A percentile compares a stretch with the other conserved stretches of the same genome.
Evolutionary conservation across 805 yeast genomes (phyloP).

Genomic region (Metschnikowia peoriensis): DNA sequence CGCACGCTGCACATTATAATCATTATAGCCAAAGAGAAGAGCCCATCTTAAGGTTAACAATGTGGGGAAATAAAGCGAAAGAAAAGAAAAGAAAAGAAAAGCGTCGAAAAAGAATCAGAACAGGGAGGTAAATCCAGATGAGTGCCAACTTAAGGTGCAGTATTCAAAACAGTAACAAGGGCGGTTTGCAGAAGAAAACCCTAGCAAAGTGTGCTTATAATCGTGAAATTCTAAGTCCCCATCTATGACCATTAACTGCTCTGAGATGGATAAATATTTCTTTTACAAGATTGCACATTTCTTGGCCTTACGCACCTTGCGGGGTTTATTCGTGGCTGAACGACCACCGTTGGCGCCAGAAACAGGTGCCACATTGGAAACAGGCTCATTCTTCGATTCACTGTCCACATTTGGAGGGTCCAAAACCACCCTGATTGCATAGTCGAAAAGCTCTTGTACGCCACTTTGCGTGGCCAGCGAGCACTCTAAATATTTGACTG

Average conservation of each 20-base stretch:
- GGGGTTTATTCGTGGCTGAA: slow-evolving; percentile 18
- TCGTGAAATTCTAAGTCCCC: too few species aligned
- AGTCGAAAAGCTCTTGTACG: slow-evolving; percentile 80
- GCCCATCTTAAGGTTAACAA: neutral
- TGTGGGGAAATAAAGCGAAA: neutral
- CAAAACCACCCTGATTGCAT: slow-evolving; percentile 70
- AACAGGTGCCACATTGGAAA: slow-evolving; percentile 11
- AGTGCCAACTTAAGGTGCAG: too few species aligned
- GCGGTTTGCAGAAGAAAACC: too few species aligned
- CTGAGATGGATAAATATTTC: too few species aligned
- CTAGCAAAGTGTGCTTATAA: too few species aligned
- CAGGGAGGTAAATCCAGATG: too few species aligned
- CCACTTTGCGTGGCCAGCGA: slow-evolving; percentile 89
- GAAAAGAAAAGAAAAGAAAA: neutral
- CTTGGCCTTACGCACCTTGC: slow-evolving; percentile 33
- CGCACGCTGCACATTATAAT: too few species aligned
- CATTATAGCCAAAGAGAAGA: neutral
- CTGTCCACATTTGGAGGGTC: slow-evolving; percentile 40
- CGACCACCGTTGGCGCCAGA: neutral
- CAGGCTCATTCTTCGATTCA: slow-evolving; percentile 13
- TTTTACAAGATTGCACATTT: slow-evolving; percentile 40
- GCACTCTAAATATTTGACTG: slow-evolving; percentile 78
- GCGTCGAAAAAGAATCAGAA: too few species aligned
- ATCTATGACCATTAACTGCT: too few species aligned
- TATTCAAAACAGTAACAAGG: too few species aligned